phyloP scores from a whole-genome alignment of 2,329 filamentous ascomycete genomes.

The Calonectria hongkongensis region DNA sequence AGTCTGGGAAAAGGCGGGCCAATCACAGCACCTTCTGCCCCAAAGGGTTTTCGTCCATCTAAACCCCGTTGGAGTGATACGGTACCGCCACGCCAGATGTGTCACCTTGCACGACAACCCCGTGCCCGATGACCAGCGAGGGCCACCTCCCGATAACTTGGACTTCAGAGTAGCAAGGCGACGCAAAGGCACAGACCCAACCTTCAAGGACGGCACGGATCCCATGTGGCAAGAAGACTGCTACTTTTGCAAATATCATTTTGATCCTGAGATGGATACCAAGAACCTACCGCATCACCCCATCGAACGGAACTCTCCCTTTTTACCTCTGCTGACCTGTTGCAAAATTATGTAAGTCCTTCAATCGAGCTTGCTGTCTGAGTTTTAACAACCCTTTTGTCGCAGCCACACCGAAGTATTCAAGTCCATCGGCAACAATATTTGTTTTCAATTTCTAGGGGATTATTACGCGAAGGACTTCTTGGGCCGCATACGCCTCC shows the following conservation, averaged over 20 bases:
- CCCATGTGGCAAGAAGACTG: constrained; percentile 31
- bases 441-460: constrained; percentile 25
- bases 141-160: constrained; percentile 17
- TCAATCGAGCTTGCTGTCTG: accelerated
- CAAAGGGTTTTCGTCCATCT: not conserved
- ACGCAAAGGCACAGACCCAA: not conserved
- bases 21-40: constrained; percentile 19
- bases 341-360: constrained; percentile 14
- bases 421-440: not conserved
- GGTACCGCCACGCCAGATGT: constrained; percentile 18
- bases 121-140: not conserved
- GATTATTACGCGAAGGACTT: not conserved
- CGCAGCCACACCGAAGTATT: constrained; percentile 9
- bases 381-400: not conserved
- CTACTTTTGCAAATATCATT: constrained; percentile 13
- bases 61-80: not conserved
- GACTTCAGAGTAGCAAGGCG: constrained; percentile 12
- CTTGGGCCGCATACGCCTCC: not conserved
- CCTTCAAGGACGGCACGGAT: constrained; percentile 24
- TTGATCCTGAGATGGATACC: constrained; percentile 8
- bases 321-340: constrained; percentile 10
- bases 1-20: constrained; percentile 1
- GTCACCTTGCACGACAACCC: constrained; percentile 16
- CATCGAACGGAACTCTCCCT: constrained; percentile 10
- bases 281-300: constrained; percentile 11